A percentile compares a stretch with the other conserved stretches of the same genome.
Evolutionary conservation across 106 monocot species (phyloP).

Genomic region (Narthecium ossifragum): DNA sequence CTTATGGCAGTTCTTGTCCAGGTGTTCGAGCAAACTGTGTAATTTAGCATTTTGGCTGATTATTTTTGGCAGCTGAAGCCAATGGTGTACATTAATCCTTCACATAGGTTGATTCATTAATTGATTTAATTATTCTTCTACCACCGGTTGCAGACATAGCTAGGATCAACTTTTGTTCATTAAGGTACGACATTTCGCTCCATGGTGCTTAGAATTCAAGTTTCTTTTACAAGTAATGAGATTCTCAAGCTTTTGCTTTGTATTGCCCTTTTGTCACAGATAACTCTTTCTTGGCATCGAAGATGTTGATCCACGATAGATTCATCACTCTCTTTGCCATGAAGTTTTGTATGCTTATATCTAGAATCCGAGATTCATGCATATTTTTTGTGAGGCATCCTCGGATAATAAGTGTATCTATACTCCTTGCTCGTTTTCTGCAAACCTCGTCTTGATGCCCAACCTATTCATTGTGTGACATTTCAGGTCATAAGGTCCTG

Average conservation of each 20-base stretch:
- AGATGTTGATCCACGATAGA: conserved; percentile 11
- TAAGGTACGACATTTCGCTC: conserved; percentile 15
- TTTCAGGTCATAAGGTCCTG: too few relatives aligned
- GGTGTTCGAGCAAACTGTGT: conserved; percentile 17
- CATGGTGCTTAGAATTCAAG: not conserved
- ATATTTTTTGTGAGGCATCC: conserved; percentile 55
- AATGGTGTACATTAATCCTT: conserved; percentile 32
- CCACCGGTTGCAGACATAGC: conserved; percentile 6
- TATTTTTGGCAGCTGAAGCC: conserved; percentile 14
- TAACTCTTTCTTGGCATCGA: conserved; percentile 4
- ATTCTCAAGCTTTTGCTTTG: too few relatives aligned
- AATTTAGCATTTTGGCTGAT: conserved; percentile 9
- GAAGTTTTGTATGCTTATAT: conserved; percentile 34
- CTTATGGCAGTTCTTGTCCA: too few relatives aligned
- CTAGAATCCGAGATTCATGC: conserved; percentile 36
- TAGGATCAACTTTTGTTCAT: conserved; percentile 3
- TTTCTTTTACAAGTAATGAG: not conserved
- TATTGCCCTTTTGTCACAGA: conserved; percentile 7
- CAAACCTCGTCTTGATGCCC: too few relatives aligned
- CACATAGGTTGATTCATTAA: conserved; percentile 21
- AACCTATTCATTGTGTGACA: too few relatives aligned
- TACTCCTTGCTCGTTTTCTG: too few relatives aligned
- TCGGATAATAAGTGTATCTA: conserved; percentile 25
- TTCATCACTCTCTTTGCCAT: conserved; percentile 1
- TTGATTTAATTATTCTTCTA: conserved; percentile 19